These are phyloP conservation scores for Xylaria sp. DNA, from an alignment of 2,329 filamentous ascomycete genomes.

Conservation along the genomic window DNA sequence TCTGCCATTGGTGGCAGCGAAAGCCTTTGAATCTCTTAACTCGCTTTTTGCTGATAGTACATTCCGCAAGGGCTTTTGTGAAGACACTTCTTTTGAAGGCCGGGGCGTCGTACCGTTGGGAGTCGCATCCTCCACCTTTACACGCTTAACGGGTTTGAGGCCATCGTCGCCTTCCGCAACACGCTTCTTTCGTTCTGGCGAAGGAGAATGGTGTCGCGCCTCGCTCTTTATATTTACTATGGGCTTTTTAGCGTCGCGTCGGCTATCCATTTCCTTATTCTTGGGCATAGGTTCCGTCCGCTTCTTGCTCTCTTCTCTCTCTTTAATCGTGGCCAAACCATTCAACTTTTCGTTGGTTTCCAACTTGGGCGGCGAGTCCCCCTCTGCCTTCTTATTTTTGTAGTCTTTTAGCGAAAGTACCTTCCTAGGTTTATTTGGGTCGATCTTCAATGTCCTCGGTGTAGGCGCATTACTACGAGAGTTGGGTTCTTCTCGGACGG, in stretches of 20 bases:
- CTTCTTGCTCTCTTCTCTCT: conserved; percentile 40
- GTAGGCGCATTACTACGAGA: conserved; percentile 44
- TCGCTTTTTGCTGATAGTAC: conserved; percentile 32
- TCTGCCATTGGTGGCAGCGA: conserved; percentile 36
- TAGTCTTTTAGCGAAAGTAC: conserved; percentile 66
- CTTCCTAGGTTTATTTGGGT: conserved; percentile 52
- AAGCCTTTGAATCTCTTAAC: conserved; percentile 35
- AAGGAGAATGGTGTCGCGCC: conserved; percentile 44
- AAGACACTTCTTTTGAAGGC: conserved; percentile 29
- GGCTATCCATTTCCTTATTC: conserved; percentile 38
- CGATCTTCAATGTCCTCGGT: conserved; percentile 32
- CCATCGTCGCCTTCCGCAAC: conserved; percentile 51
- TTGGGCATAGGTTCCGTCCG: conserved; percentile 26
- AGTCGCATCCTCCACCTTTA: conserved; percentile 46
- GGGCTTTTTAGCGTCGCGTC: conserved; percentile 34
- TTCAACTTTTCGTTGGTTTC: conserved; percentile 31
- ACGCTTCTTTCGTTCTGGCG: conserved; percentile 56
- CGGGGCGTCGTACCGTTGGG: conserved; percentile 32
- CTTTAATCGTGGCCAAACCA: conserved; percentile 34
- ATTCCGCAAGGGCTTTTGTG: conserved; percentile 28
- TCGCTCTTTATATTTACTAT: conserved; percentile 36
- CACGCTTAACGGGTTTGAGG: conserved; percentile 53
- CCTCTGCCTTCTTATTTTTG: conserved; percentile 57
- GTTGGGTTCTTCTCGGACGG: conserved; percentile 57
- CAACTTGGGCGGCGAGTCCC: conserved; percentile 36